Conservation (phyloP, 345 rosid species). For the Adansonia digitata region DNA sequence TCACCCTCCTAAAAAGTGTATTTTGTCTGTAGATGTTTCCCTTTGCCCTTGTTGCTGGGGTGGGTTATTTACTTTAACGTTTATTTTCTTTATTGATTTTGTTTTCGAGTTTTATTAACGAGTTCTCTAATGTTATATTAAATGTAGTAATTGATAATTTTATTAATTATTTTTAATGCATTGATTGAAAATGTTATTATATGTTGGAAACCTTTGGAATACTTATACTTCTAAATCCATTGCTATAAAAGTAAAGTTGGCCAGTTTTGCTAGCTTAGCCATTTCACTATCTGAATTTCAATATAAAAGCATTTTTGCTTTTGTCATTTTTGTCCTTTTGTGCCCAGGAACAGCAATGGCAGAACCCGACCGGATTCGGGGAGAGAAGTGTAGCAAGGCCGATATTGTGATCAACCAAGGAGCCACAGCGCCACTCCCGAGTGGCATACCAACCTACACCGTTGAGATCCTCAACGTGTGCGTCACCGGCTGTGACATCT, state of each 20-base stretch:
- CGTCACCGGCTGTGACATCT: slow-evolving; percentile 61
- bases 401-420: slow-evolving; percentile 77
- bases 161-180: too few species aligned
- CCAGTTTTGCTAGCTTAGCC: neutral
- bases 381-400: slow-evolving; percentile 52
- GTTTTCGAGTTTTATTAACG: too few species aligned
- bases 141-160: too few species aligned
- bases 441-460: slow-evolving; percentile 71
- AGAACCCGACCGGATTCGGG: slow-evolving; percentile 48
- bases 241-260: neutral
- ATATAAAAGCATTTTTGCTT: neutral
- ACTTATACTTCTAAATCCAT: too few species aligned
- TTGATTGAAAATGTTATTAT: too few species aligned
- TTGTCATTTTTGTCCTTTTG: neutral
- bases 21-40: slow-evolving; percentile 39
- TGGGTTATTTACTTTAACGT: neutral
- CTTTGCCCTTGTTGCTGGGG: slow-evolving; percentile 12
- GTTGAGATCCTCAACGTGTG: slow-evolving; percentile 75
- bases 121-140: too few species aligned
- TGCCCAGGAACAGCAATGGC: slow-evolving; percentile 20
- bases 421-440: slow-evolving; percentile 54
- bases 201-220: too few species aligned
- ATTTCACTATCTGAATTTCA: slow-evolving; percentile 11
- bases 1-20: slow-evolving; percentile 37
- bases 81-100: too few species aligned